phyloP scores from a whole-genome alignment of 345 rosid species.

The Brassica rapa region DNA sequence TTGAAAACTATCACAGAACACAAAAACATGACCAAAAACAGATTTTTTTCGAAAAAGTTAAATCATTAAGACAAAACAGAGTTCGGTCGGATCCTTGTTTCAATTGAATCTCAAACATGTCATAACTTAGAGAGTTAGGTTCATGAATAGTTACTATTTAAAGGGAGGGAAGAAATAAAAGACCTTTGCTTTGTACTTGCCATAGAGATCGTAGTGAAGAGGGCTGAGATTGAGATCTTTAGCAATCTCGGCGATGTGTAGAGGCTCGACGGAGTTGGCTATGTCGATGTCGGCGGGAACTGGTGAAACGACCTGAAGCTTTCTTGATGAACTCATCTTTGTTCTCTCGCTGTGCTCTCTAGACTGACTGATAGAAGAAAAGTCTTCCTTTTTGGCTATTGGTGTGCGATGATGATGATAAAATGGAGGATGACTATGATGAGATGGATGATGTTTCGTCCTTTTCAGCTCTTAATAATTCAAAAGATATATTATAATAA shows the following conservation, averaged over 20 bases:
- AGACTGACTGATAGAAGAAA: neutral
- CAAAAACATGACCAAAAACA: neutral
- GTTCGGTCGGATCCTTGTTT: neutral
- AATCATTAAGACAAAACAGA: neutral
- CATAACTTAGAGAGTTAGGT: neutral
- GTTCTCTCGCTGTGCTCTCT: constrained; percentile 1
- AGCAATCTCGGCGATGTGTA: constrained; percentile 87
- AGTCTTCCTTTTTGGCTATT: neutral
- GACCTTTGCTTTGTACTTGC: constrained; percentile 97
- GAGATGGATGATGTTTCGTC: neutral
- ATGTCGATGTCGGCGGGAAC: constrained; percentile 96
- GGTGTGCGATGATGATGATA: neutral
- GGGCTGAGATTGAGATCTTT: constrained; percentile 65
- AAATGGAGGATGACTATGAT: constrained; percentile 2
- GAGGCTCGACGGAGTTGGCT: constrained; percentile 86
- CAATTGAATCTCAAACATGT: neutral
- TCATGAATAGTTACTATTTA: neutral
- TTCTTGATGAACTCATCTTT: constrained; percentile 62
- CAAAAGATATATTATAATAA: neutral
- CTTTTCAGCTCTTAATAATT: neutral
- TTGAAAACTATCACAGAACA: neutral
- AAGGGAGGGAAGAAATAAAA: neutral
- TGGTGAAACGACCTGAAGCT: constrained; percentile 75
- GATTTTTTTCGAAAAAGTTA: neutral
- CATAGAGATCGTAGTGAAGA: constrained; percentile 85